phyloP scores from a whole-genome alignment of 2,329 filamentous ascomycete genomes.

The Xylariaceae sp. region DNA sequence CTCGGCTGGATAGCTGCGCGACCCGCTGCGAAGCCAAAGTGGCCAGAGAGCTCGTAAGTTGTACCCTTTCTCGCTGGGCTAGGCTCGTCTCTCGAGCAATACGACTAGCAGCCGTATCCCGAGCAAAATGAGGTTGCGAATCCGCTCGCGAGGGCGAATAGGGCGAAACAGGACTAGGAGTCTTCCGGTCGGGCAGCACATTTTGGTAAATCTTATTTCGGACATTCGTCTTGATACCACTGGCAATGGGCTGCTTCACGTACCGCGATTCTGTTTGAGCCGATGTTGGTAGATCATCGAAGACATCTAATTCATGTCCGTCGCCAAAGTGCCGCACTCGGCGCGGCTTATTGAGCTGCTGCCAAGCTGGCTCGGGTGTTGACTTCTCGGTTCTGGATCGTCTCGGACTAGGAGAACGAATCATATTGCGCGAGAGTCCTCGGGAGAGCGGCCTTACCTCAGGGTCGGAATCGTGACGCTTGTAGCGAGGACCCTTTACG shows the following conservation, averaged over 20 bases:
- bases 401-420: conserved; percentile 57
- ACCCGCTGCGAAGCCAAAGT: conserved; percentile 52
- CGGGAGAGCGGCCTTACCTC: conserved; percentile 55
- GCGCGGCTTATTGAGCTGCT: conserved; percentile 68
- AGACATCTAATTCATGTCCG: conserved; percentile 84
- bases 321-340: conserved; percentile 76
- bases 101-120: conserved; percentile 60
- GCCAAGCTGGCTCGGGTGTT: conserved; percentile 47
- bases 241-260: conserved; percentile 69
- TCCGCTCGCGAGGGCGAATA: conserved; percentile 53
- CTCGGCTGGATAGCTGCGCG: conserved; percentile 47
- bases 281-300: conserved; percentile 92
- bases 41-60: conserved; percentile 48
- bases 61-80: conserved; percentile 48
- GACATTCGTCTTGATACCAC: conserved; percentile 59
- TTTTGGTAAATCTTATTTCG: conserved; percentile 55
- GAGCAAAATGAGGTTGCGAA: conserved; percentile 56
- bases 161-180: conserved; percentile 49
- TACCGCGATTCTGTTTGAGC: conserved; percentile 74
- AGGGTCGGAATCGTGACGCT: conserved; percentile 76
- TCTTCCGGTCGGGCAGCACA: conserved; percentile 48
- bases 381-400: conserved; percentile 41
- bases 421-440: conserved; percentile 51
- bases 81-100: conserved; percentile 59
- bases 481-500: conserved; percentile 65